Base-by-base conservation (phyloP, 768 basidiomycete genomes). In the Boletus bicolor region DNA sequence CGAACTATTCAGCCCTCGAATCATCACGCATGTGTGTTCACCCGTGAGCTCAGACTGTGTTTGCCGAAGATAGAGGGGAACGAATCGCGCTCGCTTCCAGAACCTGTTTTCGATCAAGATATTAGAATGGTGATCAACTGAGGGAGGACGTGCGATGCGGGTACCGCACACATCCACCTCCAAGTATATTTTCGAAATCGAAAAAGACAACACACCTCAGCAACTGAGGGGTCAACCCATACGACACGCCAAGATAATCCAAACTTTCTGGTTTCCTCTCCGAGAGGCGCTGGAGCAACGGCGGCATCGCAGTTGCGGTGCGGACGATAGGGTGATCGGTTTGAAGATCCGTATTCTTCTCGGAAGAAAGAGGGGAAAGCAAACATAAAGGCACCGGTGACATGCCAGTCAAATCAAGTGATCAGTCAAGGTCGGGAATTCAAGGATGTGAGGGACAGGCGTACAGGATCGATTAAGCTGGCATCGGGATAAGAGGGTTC, bases 1-100 rank as follows among this genome's bases (percentile, higher is more conserved):
- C 37, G 80, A 86, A 68, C 79, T 89, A 68, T 84, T 87, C 70
- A 98, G 73, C 0, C 90, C 87, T 34, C 91, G 82, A 1, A 96
- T 82, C 97, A 99, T 98, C 36, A 98, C 87, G 66, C 93, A 95
- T 0, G 92, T 91, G 67, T 97, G 89, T 73, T 99, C 97, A 38
- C 97, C 97, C 0, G 97, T 99, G 49, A 98, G 79, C 64, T 97
- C 94, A 68, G 93, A 97, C 55, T 86, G 79, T 6, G 93, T 96
- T 73, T 98, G 97, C 32, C 96, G 85, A 32, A 98, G 73, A 66
- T 98, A 98, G 14, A 98, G 77, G 0, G 97, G 97, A 0, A 91
- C 82, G 68, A 89, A 99, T 12, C 91, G 90, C 1, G 87, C 86
- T 21, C 93, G 83, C 73, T 98, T 98, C 97, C 97, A 98, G 77